Percentiles rank a stretch among this genome's conserved stretches.
These are phyloP conservation scores for Artemisia argyi DNA, from an alignment of 129 eudicot genomes.

Conservation along the genomic window DNA sequence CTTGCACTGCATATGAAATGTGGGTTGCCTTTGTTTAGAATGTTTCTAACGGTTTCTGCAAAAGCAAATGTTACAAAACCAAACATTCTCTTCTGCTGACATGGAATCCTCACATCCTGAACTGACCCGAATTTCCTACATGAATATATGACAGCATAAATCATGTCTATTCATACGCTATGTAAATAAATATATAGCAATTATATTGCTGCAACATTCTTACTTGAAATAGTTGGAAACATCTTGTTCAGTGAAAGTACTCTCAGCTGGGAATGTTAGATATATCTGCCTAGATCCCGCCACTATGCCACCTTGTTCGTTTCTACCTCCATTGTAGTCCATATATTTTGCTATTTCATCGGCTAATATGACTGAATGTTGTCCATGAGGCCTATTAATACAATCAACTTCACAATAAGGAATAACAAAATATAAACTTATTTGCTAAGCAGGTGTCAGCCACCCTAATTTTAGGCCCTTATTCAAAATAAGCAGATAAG, in stretches of 20 bases:
- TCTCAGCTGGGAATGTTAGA: conserved; percentile 40
- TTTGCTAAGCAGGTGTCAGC: too few relatives aligned
- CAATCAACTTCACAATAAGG: conserved; percentile 10
- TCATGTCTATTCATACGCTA: conserved; percentile 4
- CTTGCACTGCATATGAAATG: conserved; percentile 88
- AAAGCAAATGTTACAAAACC: conserved; percentile 80
- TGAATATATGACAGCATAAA: conserved; percentile 1
- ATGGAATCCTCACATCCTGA: conserved; percentile 91
- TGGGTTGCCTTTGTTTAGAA: conserved; percentile 68
- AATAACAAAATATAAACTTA: too few relatives aligned
- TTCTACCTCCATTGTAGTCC: conserved; percentile 34
- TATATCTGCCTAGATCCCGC: conserved; percentile 42
- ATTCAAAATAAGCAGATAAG: too few relatives aligned
- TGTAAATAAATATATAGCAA: not conserved
- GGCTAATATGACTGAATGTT: conserved; percentile 36
- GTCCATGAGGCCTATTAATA: conserved; percentile 45
- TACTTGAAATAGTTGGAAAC: conserved; percentile 44
- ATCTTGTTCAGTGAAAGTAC: conserved; percentile 41
- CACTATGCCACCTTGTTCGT: conserved; percentile 42
- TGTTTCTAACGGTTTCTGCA: conserved; percentile 60
- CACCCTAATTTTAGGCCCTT: too few relatives aligned
- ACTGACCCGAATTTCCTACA: conserved; percentile 70
- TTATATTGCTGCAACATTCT: not conserved
- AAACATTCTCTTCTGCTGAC: conserved; percentile 85
- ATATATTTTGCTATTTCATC: conserved; percentile 33